These are phyloP conservation scores for Sphaerulina vaccinii DNA, from an alignment of 2,329 filamentous ascomycete genomes.

Conservation along the genomic window DNA sequence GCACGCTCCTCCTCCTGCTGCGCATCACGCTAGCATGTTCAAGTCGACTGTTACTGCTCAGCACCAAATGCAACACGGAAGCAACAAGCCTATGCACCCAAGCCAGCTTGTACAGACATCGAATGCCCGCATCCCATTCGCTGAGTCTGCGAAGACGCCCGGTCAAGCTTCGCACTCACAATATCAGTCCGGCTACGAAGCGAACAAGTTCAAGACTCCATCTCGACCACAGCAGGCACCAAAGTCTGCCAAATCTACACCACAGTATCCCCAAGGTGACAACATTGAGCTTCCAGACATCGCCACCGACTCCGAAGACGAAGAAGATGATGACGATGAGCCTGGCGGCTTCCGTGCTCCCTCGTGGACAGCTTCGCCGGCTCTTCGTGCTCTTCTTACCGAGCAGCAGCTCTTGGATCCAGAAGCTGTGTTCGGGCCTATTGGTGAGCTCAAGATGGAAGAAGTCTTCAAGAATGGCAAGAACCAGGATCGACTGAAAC, in stretches of 20 bases:
- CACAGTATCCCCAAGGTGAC: constrained; percentile 84
- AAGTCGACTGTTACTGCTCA: constrained; percentile 66
- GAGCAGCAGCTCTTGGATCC: constrained; percentile 85
- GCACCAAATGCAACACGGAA: constrained; percentile 59
- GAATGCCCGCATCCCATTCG: constrained; percentile 87
- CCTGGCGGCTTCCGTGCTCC: constrained; percentile 61
- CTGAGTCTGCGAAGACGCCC: constrained; percentile 61
- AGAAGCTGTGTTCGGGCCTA: constrained; percentile 81
- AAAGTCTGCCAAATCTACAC: constrained; percentile 71
- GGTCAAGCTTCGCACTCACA: constrained; percentile 37
- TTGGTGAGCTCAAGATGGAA: constrained; percentile 87
- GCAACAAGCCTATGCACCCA: constrained; percentile 56
- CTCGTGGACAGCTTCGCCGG: constrained; percentile 85
- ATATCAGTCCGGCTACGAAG: constrained; percentile 13
- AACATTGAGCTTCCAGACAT: constrained; percentile 92
- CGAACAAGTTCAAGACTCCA: constrained; percentile 63
- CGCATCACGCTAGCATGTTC: constrained; percentile 54
- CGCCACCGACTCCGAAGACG: constrained; percentile 88
- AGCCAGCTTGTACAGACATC: constrained; percentile 85
- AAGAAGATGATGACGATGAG: constrained; percentile 60
- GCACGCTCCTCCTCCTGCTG: constrained; percentile 56
- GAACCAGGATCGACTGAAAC: constrained; percentile 79
- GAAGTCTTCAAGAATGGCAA: constrained; percentile 78
- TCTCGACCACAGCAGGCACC: constrained; percentile 51
- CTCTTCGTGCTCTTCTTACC: constrained; percentile 71